Evolutionary conservation across 805 yeast species (phyloP).

Genomic region (Candida pseudoglaebosa): DNA sequence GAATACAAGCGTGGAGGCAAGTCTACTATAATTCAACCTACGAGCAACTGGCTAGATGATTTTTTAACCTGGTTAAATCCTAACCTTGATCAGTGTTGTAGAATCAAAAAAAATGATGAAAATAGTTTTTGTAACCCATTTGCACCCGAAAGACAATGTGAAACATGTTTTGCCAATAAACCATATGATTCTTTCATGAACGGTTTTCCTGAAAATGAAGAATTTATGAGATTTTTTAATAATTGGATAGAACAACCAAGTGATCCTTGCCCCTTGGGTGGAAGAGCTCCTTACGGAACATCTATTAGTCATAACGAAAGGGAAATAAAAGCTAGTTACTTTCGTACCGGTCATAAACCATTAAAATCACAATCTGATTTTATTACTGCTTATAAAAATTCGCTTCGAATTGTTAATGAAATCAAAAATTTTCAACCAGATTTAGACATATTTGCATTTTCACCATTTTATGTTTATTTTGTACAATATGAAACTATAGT

Average conservation of each 20-base stretch:
- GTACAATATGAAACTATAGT: slow-evolving; percentile 78
- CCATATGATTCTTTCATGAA: slow-evolving; percentile 70
- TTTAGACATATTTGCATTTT: slow-evolving; percentile 75
- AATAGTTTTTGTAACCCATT: slow-evolving; percentile 62
- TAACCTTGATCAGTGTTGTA: slow-evolving; percentile 78
- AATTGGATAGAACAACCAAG: slow-evolving; percentile 85
- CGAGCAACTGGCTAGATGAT: slow-evolving; percentile 92
- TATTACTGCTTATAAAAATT: slow-evolving; percentile 71
- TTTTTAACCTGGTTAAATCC: slow-evolving; percentile 86
- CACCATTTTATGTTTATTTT: slow-evolving; percentile 89
- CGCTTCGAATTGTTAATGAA: slow-evolving; percentile 62
- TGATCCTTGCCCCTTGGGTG: slow-evolving; percentile 92
- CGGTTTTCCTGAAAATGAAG: slow-evolving; percentile 72
- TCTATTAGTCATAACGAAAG: slow-evolving; percentile 45
- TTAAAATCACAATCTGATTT: slow-evolving; percentile 80
- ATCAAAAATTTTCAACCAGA: slow-evolving; percentile 37
- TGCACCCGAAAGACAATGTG: slow-evolving; percentile 68
- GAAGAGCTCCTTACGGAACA: slow-evolving; percentile 83
- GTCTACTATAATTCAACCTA: slow-evolving; percentile 74
- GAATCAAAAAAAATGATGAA: slow-evolving; percentile 47
- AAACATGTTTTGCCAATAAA: slow-evolving; percentile 61
- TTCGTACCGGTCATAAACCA: slow-evolving; percentile 77
- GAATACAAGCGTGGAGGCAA: slow-evolving; percentile 65
- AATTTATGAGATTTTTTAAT: slow-evolving; percentile 66
- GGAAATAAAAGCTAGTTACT: slow-evolving; percentile 54